Conservation (phyloP, 805 yeast species). For the Candida ortonii region DNA sequence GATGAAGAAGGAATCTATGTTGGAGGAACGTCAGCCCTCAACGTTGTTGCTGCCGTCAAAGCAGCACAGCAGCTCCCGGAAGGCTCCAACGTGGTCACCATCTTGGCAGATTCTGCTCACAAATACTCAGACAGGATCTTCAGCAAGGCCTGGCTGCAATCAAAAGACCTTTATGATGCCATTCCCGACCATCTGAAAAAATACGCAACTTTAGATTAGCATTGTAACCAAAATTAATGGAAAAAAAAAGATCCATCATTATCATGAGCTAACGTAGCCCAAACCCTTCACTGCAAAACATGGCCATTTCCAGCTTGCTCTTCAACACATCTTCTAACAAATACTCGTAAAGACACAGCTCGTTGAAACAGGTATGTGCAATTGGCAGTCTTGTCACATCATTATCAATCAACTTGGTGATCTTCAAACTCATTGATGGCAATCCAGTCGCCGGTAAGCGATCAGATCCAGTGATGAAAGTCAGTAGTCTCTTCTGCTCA, state of each 20-base stretch:
- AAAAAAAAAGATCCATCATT: not conserved
- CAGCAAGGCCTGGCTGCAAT: slow-evolving; percentile 70
- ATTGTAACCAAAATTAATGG: slow-evolving; percentile 1
- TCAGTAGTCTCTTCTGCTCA: slow-evolving; percentile 61
- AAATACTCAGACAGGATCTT: slow-evolving; percentile 82
- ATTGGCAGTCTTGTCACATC: slow-evolving; percentile 56
- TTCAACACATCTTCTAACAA: slow-evolving; percentile 49
- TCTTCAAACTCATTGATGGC: slow-evolving; percentile 66
- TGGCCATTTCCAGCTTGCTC: slow-evolving; percentile 62
- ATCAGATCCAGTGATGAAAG: slow-evolving; percentile 87
- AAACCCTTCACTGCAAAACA: slow-evolving; percentile 82
- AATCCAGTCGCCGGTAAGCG: slow-evolving; percentile 92
- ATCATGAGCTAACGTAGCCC: slow-evolving; percentile 48
- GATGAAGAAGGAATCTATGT: slow-evolving; percentile 88
- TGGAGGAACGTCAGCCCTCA: slow-evolving; percentile 89
- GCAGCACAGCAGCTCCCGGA: slow-evolving; percentile 77
- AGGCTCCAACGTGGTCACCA: slow-evolving; percentile 77
- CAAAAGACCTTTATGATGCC: slow-evolving; percentile 60
- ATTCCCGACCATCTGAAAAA: slow-evolving; percentile 70
- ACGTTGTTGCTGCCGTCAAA: slow-evolving; percentile 83
- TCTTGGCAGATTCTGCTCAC: slow-evolving; percentile 89
- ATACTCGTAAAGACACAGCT: slow-evolving; percentile 74
- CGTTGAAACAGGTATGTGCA: slow-evolving; percentile 95
- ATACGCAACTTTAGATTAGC: slow-evolving; percentile 52
- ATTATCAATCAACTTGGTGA: slow-evolving; percentile 43